Conservation (phyloP, 1,139 yeast species). For the Kodamaea suecica region DNA sequence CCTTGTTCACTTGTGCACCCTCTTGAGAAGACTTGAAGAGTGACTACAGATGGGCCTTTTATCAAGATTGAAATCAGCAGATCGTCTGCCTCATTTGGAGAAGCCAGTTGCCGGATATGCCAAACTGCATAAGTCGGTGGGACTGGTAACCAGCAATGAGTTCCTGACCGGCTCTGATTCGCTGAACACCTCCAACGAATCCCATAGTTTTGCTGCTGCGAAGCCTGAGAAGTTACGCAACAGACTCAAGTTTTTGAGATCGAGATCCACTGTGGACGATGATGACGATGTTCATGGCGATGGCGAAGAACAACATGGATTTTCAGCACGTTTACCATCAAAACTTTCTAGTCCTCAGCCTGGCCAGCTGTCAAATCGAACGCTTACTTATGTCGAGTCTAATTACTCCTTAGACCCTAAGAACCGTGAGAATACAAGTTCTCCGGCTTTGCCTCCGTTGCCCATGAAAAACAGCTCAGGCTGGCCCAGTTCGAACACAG, state of each 20-base stretch:
- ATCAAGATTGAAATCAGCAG: conserved; percentile 18
- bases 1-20: no score
- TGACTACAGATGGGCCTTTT: conserved; percentile 25
- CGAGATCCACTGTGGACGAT: neutral
- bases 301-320: neutral
- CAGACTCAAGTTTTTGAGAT: conserved; percentile 4
- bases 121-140: conserved; percentile 15
- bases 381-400: no score
- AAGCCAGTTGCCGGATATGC: conserved; percentile 12
- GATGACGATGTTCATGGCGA: no score
- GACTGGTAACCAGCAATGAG: conserved; percentile 30
- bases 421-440: no score
- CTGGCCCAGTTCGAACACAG: no score
- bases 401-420: no score
- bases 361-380: no score
- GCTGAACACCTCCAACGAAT: conserved; percentile 32
- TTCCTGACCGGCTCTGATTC: conserved; percentile 35
- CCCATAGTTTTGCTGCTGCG: conserved; percentile 10
- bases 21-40: no score
- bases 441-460: no score
- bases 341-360: no score
- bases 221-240: conserved; percentile 3
- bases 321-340: no score
- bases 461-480: no score
- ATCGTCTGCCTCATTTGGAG: conserved; percentile 10